Evolutionary conservation across 768 basidiomycete species (phyloP), one percentile per base, ranked within the genome.

Genomic region (Leccinum disarticulatum): DNA sequence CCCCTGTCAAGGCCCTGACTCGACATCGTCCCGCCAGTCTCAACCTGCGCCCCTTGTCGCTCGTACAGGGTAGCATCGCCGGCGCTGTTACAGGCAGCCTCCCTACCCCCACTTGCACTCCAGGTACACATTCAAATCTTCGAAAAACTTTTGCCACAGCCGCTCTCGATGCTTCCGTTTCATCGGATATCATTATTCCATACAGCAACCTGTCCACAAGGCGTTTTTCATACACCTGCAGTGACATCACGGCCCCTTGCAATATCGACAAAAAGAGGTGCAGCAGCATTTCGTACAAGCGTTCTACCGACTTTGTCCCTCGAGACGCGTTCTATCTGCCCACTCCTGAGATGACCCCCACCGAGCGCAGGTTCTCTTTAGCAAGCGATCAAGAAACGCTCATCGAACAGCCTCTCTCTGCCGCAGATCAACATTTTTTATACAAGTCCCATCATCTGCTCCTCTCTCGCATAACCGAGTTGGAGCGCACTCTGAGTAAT

Each of bases 381-480:
- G 35, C 64, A 28, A 70, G 59, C 25, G 69, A 71, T 33, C 61
- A 64, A 30, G 64, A 62, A 27, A 46, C 58, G 7, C 51, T 58
- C 33, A 52, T 58, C 49, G 69, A 77, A 30, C 76, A 82, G 61
- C 83, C 87, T 56, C 83, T 91, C 63, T 87, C 87, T 64, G 77
- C 78, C 58, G 85, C 84, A 70, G 90, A 93, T 73, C 90, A 91
- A 67, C 85, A 91, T 80, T 93, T 93, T 85, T 81, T 91, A 73
- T 85, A 87, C 76, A 89, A 89, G 70, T 90, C 88, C 60, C 91
- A 94, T 78, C 85, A 89, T 61, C 83, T 91, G 55, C 86, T 94
- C 63, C 80, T 93, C 61, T 83, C 87, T 66, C 86, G 91, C 62
- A 93, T 93, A 72, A 85, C 86, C 51, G 90, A 91, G 64, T 77